These are phyloP conservation scores for Vigna nakashimae DNA, from an alignment of 306 rosid genomes.

Conservation along the genomic window DNA sequence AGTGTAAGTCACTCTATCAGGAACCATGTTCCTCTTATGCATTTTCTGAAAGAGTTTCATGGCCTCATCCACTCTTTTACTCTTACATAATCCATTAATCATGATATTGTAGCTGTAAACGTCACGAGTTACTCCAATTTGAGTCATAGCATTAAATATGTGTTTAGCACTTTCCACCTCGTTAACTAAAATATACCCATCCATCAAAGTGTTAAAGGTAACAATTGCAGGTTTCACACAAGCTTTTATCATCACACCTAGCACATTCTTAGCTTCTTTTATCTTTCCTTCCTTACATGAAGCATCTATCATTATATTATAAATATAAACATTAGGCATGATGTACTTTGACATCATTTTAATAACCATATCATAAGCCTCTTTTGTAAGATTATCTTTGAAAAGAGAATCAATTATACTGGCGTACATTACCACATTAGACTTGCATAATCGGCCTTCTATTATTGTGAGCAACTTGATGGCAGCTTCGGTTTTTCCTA, in stretches of 20 bases:
- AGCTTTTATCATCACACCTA: constrained; percentile 23
- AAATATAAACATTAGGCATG: background rate
- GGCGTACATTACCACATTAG: background rate
- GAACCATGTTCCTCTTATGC: no score
- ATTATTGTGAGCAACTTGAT: background rate
- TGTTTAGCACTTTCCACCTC: background rate
- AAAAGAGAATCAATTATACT: background rate
- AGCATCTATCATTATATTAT: background rate
- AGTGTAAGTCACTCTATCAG: no score
- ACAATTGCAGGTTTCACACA: background rate
- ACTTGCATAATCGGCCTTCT: no score
- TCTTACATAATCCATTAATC: background rate
- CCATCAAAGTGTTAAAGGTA: constrained; percentile 1
- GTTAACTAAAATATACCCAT: background rate
- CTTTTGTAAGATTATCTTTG: background rate
- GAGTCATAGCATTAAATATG: background rate
- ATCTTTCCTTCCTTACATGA: background rate
- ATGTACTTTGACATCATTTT: background rate
- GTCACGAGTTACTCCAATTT: background rate
- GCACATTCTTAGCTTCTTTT: background rate
- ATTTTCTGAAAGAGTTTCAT: no score
- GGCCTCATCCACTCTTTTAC: no score
- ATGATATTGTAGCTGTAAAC: background rate
- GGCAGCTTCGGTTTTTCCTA: constrained; percentile 4
- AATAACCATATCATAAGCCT: background rate